Percentiles rank a stretch among this genome's conserved stretches.
Evolutionary conservation across 169 alveolate species (phyloP).

Genomic region (Plasmodium fragile): DNA sequence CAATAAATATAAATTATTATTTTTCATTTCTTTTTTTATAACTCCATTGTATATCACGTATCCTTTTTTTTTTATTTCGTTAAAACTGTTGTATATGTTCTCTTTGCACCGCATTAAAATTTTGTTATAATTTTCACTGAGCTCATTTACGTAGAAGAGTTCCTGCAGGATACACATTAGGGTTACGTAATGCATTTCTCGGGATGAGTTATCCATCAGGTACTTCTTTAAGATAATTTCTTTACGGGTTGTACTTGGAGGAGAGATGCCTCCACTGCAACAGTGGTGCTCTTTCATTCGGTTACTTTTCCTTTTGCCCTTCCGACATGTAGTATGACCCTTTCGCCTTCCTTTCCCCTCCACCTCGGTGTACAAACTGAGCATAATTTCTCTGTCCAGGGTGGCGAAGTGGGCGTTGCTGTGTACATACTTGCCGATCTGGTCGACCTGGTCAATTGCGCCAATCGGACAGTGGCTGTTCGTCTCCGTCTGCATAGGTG

Average conservation of each 20-base stretch:
- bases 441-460: neutral
- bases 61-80: constrained; percentile 36
- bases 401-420: neutral
- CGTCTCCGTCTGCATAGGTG: neutral
- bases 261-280: neutral
- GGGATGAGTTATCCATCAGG: constrained; percentile 1
- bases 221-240: neutral
- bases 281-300: neutral
- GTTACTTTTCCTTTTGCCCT: neutral
- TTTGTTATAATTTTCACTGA: constrained; percentile 22
- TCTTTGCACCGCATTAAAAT: constrained; percentile 16
- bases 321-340: neutral
- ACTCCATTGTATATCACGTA: constrained; percentile 53
- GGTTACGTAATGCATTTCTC: constrained; percentile 43
- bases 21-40: constrained; percentile 34
- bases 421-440: neutral
- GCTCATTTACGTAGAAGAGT: constrained; percentile 12
- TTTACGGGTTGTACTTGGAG: neutral
- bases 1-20: constrained; percentile 17
- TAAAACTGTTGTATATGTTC: neutral
- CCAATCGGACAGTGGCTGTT: neutral
- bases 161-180: constrained; percentile 8
- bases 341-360: neutral
- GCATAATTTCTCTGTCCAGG: constrained; percentile 34
- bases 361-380: neutral